phyloP scores from a whole-genome alignment of 192 early-diverging fungal genomes.

The Podila verticillata region DNA sequence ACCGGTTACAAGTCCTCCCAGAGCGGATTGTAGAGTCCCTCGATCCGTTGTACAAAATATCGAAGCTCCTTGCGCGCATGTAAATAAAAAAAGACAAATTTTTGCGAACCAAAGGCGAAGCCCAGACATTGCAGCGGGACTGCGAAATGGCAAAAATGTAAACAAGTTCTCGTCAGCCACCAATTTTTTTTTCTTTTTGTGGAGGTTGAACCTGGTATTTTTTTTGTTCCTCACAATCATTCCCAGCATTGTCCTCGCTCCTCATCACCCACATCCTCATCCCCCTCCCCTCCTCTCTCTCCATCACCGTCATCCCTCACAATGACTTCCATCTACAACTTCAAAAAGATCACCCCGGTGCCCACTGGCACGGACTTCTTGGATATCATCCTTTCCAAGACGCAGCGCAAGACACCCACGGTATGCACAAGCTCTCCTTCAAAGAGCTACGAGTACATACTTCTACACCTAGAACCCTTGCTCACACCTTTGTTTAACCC shows the following conservation, averaged over 20 bases:
- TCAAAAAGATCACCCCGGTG: constrained; percentile 97
- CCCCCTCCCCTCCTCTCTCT: not conserved
- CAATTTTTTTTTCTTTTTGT: not conserved
- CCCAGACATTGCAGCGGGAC: no score
- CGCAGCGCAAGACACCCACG: constrained; percentile 98
- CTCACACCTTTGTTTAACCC: not conserved
- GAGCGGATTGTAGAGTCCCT: not conserved
- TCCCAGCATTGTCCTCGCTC: not conserved
- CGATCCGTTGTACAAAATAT: not conserved
- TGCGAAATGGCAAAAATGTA: no score
- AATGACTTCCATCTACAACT: constrained; percentile 82
- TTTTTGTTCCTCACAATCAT: constrained; percentile 6
- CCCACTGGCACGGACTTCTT: constrained; percentile 93
- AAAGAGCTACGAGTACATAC: not conserved
- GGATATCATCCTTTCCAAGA: constrained; percentile 98
- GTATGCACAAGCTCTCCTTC: constrained; percentile 26
- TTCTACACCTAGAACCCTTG: not conserved
- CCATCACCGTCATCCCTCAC: not conserved
- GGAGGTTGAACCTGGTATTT: not conserved
- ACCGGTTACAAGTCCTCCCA: constrained; percentile 17
- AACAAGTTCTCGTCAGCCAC: no score
- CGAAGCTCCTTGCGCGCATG: no score
- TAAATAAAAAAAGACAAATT: no score
- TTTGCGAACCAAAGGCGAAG: no score
- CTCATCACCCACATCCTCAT: not conserved